These are phyloP conservation scores for Zygosaccharomyces sapae DNA, from an alignment of 1,139 yeast species.

Conservation along the genomic window DNA sequence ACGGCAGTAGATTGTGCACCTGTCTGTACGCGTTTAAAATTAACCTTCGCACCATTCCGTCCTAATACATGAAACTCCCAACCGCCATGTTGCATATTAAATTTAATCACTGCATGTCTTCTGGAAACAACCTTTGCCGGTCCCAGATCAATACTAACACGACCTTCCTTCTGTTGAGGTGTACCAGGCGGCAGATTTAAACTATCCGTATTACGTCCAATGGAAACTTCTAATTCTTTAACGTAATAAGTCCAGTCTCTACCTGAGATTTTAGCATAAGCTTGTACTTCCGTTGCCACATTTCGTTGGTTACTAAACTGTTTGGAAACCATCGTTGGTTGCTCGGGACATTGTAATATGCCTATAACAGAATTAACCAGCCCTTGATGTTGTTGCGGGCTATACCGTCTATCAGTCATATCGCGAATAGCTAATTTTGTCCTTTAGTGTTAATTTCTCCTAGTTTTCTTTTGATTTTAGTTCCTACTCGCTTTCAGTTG, in stretches of 20 bases:
- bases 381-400: constrained; percentile 33
- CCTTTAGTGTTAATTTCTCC: background rate
- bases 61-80: constrained; percentile 88
- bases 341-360: constrained; percentile 43
- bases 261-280: constrained; percentile 96
- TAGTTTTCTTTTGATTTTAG: background rate
- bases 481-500: background rate
- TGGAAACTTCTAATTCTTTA: constrained; percentile 66
- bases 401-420: constrained; percentile 13
- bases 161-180: constrained; percentile 2
- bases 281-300: constrained; percentile 82
- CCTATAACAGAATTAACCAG: constrained; percentile 46
- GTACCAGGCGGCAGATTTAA: constrained; percentile 6
- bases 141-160: constrained; percentile 83
- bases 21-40: constrained; percentile 54
- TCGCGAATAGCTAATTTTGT: background rate
- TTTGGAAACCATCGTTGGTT: constrained; percentile 44
- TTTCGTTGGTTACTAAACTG: constrained; percentile 64
- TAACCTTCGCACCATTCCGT: constrained; percentile 89
- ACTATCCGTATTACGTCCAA: constrained; percentile 79
- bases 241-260: constrained; percentile 90
- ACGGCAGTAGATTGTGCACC: constrained; percentile 52
- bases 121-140: constrained; percentile 95
- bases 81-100: constrained; percentile 64
- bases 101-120: constrained; percentile 78